Base-by-base conservation (phyloP, 176 grass and related monocot genomes). In the Otatea glauca region DNA sequence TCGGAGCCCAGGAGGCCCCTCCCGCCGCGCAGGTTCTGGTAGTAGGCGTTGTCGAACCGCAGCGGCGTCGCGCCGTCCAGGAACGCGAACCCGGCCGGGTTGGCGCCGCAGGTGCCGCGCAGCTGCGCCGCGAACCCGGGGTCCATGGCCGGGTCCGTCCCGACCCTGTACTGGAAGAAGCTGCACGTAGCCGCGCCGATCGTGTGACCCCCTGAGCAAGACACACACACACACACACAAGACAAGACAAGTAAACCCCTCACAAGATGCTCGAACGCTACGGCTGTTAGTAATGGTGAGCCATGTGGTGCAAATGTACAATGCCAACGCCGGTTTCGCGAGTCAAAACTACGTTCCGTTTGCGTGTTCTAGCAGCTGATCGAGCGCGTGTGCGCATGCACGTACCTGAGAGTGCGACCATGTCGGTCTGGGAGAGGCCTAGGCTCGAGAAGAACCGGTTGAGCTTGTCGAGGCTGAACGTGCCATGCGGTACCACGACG, bases 331-430 rank as follows among this genome's bases (percentile, higher is more conserved):
- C 18, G 17, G 53, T 55, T 55, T 23, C 3, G 39, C 7, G 20
- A 32, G n/a, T 3, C 24, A 45, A 6, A 13, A 0, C 6, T 2
- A 20, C 54, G 45, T 48, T 69, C 25, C 20, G 11, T 37, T 49
- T 4, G 16, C 55, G 81, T 83, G 81, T 63, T 45, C 9, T 9
- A 59, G n/a, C 38, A 13, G 14, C 42, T 6, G 14, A 9, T 9
- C 42, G 37, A 2, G 15, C 38, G 18, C 3, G 14, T 21, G 51
- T 7, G 17, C 51, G 18, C 2, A 2, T 27, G 12, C 42, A 65
- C 8, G 2, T 54, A 90, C 93, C 90, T 21, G 90, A 95, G 24
- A 95, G 93, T 0, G 90, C 93, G 72, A 91, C 77, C 93, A 95
- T 81, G 68, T 95, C 93, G 23, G 90, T 88, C 48, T 88, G 93